phyloP scores from a whole-genome alignment of 208 protist genomes.

The Acanthamoeba rhysodes region DNA sequence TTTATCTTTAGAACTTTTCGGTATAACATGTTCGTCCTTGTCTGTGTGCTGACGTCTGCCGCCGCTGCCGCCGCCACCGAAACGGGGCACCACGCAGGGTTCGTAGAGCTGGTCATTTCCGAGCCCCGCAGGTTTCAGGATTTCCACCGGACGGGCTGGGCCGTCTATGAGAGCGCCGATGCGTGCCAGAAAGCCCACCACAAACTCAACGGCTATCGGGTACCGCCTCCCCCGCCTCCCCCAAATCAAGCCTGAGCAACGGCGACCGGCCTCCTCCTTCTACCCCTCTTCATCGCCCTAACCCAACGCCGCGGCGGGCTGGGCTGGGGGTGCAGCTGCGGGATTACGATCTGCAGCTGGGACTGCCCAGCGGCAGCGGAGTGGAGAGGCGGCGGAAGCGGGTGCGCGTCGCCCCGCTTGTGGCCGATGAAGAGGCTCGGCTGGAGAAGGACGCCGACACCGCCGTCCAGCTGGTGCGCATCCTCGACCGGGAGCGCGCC shows the following conservation, averaged over 20 bases:
- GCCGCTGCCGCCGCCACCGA: too few relatives aligned
- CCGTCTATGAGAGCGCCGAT: conserved; percentile 33
- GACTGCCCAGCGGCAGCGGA: not conserved
- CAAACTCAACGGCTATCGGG: conserved; percentile 64
- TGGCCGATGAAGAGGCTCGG: conserved; percentile 21
- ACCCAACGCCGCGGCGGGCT: too few relatives aligned
- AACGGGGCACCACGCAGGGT: too few relatives aligned
- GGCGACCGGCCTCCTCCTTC: too few relatives aligned
- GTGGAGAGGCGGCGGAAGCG: not conserved
- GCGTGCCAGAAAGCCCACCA: not conserved
- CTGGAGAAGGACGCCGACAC: conserved; percentile 43
- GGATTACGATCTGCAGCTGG: conserved; percentile 44
- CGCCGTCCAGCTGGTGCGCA: not conserved
- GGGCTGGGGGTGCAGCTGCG: not conserved
- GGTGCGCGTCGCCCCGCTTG: not conserved
- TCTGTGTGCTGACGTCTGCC: too few relatives aligned
- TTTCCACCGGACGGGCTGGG: conserved; percentile 47
- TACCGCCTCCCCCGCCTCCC: not conserved
- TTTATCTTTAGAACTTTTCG: too few relatives aligned
- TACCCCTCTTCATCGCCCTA: too few relatives aligned
- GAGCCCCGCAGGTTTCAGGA: conserved; percentile 57
- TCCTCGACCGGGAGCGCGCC: conserved; percentile 20
- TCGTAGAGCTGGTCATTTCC: conserved; percentile 52
- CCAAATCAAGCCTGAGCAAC: too few relatives aligned
- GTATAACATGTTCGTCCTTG: too few relatives aligned